phyloP scores from a whole-genome alignment of 805 yeast species.

The Clavispora vitiphila region DNA sequence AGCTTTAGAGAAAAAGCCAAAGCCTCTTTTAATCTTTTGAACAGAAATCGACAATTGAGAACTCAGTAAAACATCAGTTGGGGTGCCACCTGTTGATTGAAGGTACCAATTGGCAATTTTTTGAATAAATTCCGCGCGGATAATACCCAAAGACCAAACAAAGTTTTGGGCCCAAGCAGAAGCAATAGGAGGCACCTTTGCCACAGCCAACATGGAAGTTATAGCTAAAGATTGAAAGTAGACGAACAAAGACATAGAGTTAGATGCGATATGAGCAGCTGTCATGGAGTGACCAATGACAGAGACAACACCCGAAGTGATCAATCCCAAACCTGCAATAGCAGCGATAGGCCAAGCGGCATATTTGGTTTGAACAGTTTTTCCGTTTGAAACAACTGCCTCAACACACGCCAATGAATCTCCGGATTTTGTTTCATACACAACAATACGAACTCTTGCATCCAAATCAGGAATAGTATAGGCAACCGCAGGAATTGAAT shows the following conservation, averaged over 20 bases:
- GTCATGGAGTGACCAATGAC: slow-evolving; percentile 86
- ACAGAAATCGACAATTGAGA: slow-evolving; percentile 75
- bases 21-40: slow-evolving; percentile 40
- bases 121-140: slow-evolving; percentile 73
- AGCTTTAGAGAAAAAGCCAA: slow-evolving; percentile 10
- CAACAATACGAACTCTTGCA: slow-evolving; percentile 77
- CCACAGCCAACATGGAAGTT: slow-evolving; percentile 92
- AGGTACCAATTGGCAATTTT: slow-evolving; percentile 87
- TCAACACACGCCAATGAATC: slow-evolving; percentile 83
- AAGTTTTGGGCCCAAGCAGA: slow-evolving; percentile 98
- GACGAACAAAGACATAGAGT: slow-evolving; percentile 84
- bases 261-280: slow-evolving; percentile 96
- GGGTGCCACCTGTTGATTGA: slow-evolving; percentile 87
- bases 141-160: slow-evolving; percentile 93
- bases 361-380: slow-evolving; percentile 84
- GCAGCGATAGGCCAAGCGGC: slow-evolving; percentile 93
- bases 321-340: slow-evolving; percentile 78
- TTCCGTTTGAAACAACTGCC: slow-evolving; percentile 80
- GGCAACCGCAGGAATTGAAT: slow-evolving; percentile 73
- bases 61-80: slow-evolving; percentile 70
- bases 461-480: slow-evolving; percentile 92
- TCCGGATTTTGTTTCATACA: slow-evolving; percentile 35
- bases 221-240: slow-evolving; percentile 93
- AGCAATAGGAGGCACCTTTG: slow-evolving; percentile 91
- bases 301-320: slow-evolving; percentile 83